phyloP scores from a whole-genome alignment of 1,139 yeast genomes.

The Yamadazyma taylorii region DNA sequence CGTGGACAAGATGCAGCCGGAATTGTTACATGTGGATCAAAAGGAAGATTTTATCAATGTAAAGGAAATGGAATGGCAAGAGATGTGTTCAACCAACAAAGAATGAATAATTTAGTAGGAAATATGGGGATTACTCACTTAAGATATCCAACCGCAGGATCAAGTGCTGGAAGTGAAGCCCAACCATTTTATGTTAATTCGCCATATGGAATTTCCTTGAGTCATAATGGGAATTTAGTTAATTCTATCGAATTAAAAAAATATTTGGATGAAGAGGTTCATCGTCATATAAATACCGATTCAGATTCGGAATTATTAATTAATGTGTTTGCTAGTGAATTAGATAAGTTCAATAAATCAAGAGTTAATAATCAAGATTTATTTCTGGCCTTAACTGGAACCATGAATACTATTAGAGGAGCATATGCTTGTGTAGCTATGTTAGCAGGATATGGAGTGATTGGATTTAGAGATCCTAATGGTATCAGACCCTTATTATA shows the following conservation, averaged over 20 bases:
- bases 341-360: slow-evolving; percentile 87
- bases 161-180: slow-evolving; percentile 94
- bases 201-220: slow-evolving; percentile 87
- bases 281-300: slow-evolving; percentile 96
- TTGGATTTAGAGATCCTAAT: slow-evolving; percentile 96
- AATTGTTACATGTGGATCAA: slow-evolving; percentile 90
- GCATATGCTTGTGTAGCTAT: slow-evolving; percentile 95
- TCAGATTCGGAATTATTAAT: slow-evolving; percentile 89
- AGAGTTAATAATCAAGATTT: slow-evolving; percentile 91
- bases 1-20: slow-evolving; percentile 99
- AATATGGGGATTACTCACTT: slow-evolving; percentile 95
- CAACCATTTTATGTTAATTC: slow-evolving; percentile 98
- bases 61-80: slow-evolving; percentile 99
- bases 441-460: slow-evolving; percentile 93
- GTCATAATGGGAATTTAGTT: slow-evolving; percentile 94
- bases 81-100: slow-evolving; percentile 85
- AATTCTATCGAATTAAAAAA: slow-evolving; percentile 76
- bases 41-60: slow-evolving; percentile 94
- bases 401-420: slow-evolving; percentile 80
- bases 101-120: slow-evolving; percentile 81
- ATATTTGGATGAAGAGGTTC: slow-evolving; percentile 89
- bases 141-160: slow-evolving; percentile 98
- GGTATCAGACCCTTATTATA: slow-evolving; percentile 89
- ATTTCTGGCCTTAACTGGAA: slow-evolving; percentile 81
- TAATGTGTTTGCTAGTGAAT: slow-evolving; percentile 87